Evolutionary conservation across 345 rosid genomes (phyloP).

Genomic region (Gossypium raimondii): DNA sequence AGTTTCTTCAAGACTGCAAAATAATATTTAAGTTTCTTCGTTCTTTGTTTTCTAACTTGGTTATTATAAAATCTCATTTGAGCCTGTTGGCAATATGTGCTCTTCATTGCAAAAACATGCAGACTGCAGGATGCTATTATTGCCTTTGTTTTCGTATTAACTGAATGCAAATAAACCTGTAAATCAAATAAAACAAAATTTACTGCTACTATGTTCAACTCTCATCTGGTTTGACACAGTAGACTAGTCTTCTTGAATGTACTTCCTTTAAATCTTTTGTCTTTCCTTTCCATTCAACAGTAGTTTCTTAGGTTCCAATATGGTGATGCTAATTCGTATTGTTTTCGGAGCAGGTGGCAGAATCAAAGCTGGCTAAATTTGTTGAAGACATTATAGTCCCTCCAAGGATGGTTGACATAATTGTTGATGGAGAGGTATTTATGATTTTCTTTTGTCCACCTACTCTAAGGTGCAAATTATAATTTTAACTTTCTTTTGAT

Average conservation of each 20-base stretch:
- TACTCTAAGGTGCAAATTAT: neutral
- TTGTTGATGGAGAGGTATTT: slow-evolving; percentile 97
- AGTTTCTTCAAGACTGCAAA: neutral
- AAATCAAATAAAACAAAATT: neutral
- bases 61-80: neutral
- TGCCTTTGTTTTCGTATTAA: neutral
- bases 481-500: slow-evolving; percentile 3
- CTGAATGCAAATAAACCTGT: neutral
- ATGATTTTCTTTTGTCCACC: slow-evolving; percentile 18
- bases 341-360: slow-evolving; percentile 67
- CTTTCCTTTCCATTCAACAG: neutral
- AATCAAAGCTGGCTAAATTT: slow-evolving; percentile 88
- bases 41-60: slow-evolving; percentile 1
- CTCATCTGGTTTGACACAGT: neutral
- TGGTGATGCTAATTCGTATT: slow-evolving; percentile 15
- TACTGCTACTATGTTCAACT: neutral
- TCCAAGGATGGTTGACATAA: slow-evolving; percentile 91
- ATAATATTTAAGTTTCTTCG: neutral
- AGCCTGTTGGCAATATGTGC: neutral
- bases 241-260: neutral
- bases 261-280: neutral
- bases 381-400: slow-evolving; percentile 96
- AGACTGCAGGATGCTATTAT: neutral
- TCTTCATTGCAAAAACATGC: neutral
- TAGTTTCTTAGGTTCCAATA: neutral